Percentiles rank a stretch among this genome's conserved stretches.
Conservation (phyloP, 805 yeast genomes). For the Dipodascus geniculatus region DNA sequence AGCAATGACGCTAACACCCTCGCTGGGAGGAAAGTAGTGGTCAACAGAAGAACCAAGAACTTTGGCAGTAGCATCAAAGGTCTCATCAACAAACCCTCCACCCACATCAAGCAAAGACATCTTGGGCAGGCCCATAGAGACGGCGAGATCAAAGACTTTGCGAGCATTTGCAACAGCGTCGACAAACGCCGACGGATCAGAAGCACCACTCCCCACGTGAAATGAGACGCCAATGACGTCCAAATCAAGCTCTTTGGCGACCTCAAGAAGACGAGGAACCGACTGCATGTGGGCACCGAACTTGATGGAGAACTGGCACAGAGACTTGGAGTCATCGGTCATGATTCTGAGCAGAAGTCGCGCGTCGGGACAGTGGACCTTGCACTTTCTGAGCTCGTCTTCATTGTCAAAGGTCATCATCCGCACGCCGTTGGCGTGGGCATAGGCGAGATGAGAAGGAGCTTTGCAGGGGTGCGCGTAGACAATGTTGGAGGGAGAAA, state of each 20-base stretch:
- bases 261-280: slow-evolving; percentile 43
- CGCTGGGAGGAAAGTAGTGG: slow-evolving; percentile 33
- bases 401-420: slow-evolving; percentile 84
- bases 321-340: slow-evolving; percentile 82
- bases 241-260: slow-evolving; percentile 51
- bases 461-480: slow-evolving; percentile 94
- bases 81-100: slow-evolving; percentile 69
- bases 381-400: slow-evolving; percentile 71
- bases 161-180: slow-evolving; percentile 67
- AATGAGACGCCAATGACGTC: slow-evolving; percentile 78
- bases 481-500: slow-evolving; percentile 54
- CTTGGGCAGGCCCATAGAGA: slow-evolving; percentile 30
- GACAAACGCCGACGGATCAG: slow-evolving; percentile 51
- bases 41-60: slow-evolving; percentile 47
- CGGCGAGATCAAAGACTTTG: slow-evolving; percentile 50
- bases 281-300: slow-evolving; percentile 65
- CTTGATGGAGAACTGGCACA: slow-evolving; percentile 76
- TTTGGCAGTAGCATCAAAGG: slow-evolving; percentile 45
- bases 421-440: slow-evolving; percentile 42
- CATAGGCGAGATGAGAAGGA: slow-evolving; percentile 66
- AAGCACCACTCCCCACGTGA: slow-evolving; percentile 93
- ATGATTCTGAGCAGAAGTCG: slow-evolving; percentile 66
- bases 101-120: slow-evolving; percentile 72
- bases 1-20: slow-evolving; percentile 50
- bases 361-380: slow-evolving; percentile 55